A percentile compares a stretch with the other conserved stretches of the same genome.
Conservation (phyloP, 768 basidiomycete species). For the Hericium erinaceus region DNA sequence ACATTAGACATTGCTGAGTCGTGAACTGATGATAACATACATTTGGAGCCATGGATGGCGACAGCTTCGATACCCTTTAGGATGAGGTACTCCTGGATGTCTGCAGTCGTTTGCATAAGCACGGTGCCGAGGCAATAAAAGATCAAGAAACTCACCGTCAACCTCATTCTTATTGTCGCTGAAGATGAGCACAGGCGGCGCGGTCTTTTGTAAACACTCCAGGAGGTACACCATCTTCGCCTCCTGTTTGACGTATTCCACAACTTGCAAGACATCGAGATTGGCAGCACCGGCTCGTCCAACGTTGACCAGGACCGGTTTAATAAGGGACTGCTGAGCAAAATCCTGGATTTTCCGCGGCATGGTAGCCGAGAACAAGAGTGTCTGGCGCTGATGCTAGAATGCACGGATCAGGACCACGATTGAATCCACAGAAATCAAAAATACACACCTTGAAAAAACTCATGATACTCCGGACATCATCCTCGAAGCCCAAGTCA, state of each 20-base stretch:
- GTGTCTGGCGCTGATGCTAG: slow-evolving; percentile 90
- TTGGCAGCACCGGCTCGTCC: slow-evolving; percentile 97
- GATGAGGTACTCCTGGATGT: slow-evolving; percentile 96
- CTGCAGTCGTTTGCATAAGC: slow-evolving; percentile 29
- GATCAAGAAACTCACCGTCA: slow-evolving; percentile 55
- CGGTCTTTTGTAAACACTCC: slow-evolving; percentile 96
- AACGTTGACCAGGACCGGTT: slow-evolving; percentile 92
- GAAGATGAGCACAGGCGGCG: slow-evolving; percentile 96
- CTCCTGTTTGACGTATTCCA: slow-evolving; percentile 99
- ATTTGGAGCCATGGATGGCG: slow-evolving; percentile 96
- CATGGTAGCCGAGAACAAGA: slow-evolving; percentile 98
- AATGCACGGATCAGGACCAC: too few relatives aligned
- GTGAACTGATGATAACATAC: slow-evolving; percentile 34
- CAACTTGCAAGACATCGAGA: slow-evolving; percentile 90
- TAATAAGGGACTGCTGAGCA: slow-evolving; percentile 91
- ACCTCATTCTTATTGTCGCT: slow-evolving; percentile 99
- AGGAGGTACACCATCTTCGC: slow-evolving; percentile 99
- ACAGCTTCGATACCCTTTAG: slow-evolving; percentile 98
- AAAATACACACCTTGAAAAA: slow-evolving; percentile 75
- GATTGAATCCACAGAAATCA: not conserved
- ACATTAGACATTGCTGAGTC: not conserved
- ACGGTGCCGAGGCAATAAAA: not conserved
- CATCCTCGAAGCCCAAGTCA: slow-evolving; percentile 97
- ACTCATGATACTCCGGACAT: slow-evolving; percentile 97
- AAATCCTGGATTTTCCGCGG: slow-evolving; percentile 98